Evolutionary conservation across 352 stramenopile genomes (phyloP).

Genomic region (Globisporangium heterothallicum): DNA sequence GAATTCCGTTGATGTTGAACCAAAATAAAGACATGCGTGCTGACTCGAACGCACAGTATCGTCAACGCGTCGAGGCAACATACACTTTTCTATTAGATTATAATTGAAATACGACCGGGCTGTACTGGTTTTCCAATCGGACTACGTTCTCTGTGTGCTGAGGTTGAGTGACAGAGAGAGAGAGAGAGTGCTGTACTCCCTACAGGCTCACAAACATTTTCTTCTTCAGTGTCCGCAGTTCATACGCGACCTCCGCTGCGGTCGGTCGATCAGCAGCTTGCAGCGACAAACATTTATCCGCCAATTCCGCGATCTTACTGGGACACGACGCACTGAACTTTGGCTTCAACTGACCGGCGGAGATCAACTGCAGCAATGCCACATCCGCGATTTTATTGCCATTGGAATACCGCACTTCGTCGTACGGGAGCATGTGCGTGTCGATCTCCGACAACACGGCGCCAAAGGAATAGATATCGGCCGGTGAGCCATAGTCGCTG

Average conservation of each 20-base stretch:
- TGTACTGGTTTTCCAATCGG: neutral
- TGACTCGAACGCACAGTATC: too few relatives aligned
- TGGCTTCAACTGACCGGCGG: slow-evolving; percentile 20
- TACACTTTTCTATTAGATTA: too few relatives aligned
- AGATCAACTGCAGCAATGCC: slow-evolving; percentile 30
- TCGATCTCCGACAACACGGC: slow-evolving; percentile 41
- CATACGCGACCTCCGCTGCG: slow-evolving; percentile 20
- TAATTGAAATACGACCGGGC: too few relatives aligned
- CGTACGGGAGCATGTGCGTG: slow-evolving; percentile 42
- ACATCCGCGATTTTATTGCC: slow-evolving; percentile 24
- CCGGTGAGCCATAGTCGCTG: slow-evolving; percentile 17
- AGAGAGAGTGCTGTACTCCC: neutral
- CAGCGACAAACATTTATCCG: slow-evolving; percentile 24
- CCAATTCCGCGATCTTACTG: slow-evolving; percentile 19
- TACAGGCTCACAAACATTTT: neutral
- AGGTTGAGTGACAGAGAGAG: too few relatives aligned
- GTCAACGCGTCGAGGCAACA: too few relatives aligned
- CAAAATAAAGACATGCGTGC: too few relatives aligned
- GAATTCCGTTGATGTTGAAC: too few relatives aligned
- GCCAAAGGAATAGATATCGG: slow-evolving; percentile 50
- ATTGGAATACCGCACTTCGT: slow-evolving; percentile 13
- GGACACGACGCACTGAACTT: slow-evolving; percentile 21
- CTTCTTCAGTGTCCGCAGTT: slow-evolving; percentile 27
- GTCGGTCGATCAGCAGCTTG: slow-evolving; percentile 19
- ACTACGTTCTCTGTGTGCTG: neutral